These are phyloP conservation scores for Nigrograna mackinnonii DNA, from an alignment of 2,329 filamentous ascomycete species.

Conservation along the genomic window DNA sequence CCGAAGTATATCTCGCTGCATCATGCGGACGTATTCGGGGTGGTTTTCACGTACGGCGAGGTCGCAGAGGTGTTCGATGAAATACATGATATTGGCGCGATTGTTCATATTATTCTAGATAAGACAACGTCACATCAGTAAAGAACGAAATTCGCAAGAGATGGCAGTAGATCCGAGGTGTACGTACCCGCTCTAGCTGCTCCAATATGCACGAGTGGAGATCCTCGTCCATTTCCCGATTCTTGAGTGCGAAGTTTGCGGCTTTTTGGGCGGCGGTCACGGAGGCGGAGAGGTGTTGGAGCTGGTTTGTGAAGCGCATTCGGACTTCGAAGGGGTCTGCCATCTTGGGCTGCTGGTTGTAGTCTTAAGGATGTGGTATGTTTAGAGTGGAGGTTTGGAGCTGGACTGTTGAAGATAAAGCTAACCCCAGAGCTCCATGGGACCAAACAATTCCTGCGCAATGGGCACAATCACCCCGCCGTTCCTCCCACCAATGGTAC, in stretches of 20 bases:
- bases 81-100: constrained; percentile 98
- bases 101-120: constrained; percentile 94
- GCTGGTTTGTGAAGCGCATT: constrained; percentile 90
- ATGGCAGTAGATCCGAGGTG: no score
- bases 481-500: no score
- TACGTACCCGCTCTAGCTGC: constrained; percentile 83
- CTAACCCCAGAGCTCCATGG: no score
- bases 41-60: constrained; percentile 77
- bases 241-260: constrained; percentile 91
- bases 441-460: no score
- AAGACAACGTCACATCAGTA: no score
- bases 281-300: constrained; percentile 89
- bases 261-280: constrained; percentile 89
- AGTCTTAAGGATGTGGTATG: no score
- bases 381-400: no score
- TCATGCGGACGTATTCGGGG: constrained; percentile 85
- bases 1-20: constrained; percentile 87
- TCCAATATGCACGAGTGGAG: constrained; percentile 96
- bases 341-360: constrained; percentile 57
- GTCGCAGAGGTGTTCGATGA: constrained; percentile 93
- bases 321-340: constrained; percentile 96
- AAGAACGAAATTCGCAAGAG: no score
- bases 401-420: no score
- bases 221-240: constrained; percentile 94
- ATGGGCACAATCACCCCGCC: no score